Percentiles rank a stretch among this genome's conserved stretches.
These are phyloP conservation scores for Allium sativum DNA, from an alignment of 106 monocot genomes.

Conservation along the genomic window DNA sequence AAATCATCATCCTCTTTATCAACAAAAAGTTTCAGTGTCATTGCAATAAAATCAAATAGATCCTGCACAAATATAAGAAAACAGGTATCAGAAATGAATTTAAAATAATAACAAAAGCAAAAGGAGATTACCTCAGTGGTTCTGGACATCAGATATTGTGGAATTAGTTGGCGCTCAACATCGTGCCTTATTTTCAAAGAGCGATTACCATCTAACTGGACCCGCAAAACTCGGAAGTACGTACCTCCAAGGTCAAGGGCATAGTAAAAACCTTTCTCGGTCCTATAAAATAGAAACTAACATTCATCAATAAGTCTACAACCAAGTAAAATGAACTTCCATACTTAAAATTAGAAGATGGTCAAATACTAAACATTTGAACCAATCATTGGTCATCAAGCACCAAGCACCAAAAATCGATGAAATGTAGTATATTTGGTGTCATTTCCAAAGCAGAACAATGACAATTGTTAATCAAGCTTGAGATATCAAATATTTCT, in stretches of 20 bases:
- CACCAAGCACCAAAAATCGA: too few species aligned
- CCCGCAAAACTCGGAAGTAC: constrained; percentile 59
- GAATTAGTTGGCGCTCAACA: constrained; percentile 49
- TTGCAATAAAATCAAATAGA: constrained; percentile 65
- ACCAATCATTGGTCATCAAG: too few species aligned
- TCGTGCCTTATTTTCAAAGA: constrained; percentile 27
- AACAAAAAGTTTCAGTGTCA: constrained; percentile 31
- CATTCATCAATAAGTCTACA: too few species aligned
- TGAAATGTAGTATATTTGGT: too few species aligned
- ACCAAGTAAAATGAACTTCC: too few species aligned
- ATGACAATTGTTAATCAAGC: too few species aligned
- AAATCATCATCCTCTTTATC: constrained; percentile 23
- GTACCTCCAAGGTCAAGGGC: constrained; percentile 72
- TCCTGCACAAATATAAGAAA: constrained; percentile 29
- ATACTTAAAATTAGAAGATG: too few species aligned
- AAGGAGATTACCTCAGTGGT: constrained; percentile 37
- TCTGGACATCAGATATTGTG: constrained; percentile 36
- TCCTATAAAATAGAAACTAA: constrained; percentile 19
- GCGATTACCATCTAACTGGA: constrained; percentile 41
- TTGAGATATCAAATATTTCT: too few species aligned
- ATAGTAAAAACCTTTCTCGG: constrained; percentile 62
- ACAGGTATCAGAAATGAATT: not conserved
- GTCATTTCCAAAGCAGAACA: too few species aligned
- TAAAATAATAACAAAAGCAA: not conserved
- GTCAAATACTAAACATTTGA: too few species aligned